A percentile compares a stretch with the other conserved stretches of the same genome.
These are phyloP conservation scores for Brassica hybrid DNA, from an alignment of 441 rosid species.

Conservation along the genomic window DNA sequence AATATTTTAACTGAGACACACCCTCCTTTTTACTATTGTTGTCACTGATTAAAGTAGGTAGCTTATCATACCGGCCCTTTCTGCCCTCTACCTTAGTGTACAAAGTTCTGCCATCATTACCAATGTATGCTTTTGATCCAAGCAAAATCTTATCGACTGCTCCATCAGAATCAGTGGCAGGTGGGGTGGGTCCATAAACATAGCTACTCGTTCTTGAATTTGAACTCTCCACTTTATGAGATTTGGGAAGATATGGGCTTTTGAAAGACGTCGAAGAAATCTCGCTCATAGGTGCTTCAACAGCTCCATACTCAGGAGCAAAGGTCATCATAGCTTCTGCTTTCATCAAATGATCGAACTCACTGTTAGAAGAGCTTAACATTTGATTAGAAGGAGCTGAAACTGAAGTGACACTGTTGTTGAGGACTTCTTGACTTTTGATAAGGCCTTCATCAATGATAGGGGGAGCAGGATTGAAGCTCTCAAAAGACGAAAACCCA, in stretches of 20 bases:
- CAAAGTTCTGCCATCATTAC: slow-evolving; percentile 47
- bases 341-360: slow-evolving; percentile 95
- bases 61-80: slow-evolving; percentile 58
- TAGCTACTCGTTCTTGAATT: slow-evolving; percentile 77
- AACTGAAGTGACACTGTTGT: slow-evolving; percentile 52
- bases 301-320: slow-evolving; percentile 99
- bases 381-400: slow-evolving; percentile 59
- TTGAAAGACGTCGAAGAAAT: slow-evolving; percentile 69
- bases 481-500: slow-evolving; percentile 86
- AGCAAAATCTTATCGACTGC: slow-evolving; percentile 66
- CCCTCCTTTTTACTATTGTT: slow-evolving; percentile 58
- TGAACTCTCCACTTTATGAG: slow-evolving; percentile 66
- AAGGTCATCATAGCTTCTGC: slow-evolving; percentile 98
- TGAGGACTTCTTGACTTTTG: slow-evolving; percentile 76
- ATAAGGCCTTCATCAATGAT: slow-evolving; percentile 67
- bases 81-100: slow-evolving; percentile 79
- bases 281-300: slow-evolving; percentile 80
- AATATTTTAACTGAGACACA: slow-evolving; percentile 52
- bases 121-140: slow-evolving; percentile 59
- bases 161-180: slow-evolving; percentile 70
- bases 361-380: slow-evolving; percentile 59
- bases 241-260: slow-evolving; percentile 90
- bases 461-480: slow-evolving; percentile 72
- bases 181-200: slow-evolving; percentile 87
- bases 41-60: slow-evolving; percentile 46